Evolutionary conservation across 352 stramenopile genomes (phyloP).

Genomic region (Phytophthora sp.): DNA sequence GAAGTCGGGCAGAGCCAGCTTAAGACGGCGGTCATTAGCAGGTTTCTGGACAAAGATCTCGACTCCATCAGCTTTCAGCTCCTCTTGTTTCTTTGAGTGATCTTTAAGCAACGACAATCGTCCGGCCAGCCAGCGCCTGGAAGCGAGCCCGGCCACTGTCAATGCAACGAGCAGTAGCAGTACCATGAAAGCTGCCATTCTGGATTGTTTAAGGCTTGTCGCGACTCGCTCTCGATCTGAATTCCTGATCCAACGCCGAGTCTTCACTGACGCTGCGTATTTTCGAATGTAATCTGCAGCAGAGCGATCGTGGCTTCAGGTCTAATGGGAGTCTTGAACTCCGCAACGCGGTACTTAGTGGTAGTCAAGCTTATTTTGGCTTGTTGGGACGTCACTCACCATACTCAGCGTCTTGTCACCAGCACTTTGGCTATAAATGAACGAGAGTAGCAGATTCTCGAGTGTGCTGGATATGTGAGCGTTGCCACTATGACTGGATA

Average conservation of each 20-base stretch:
- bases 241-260: background rate
- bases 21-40: slow-evolving; percentile 26
- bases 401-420: slow-evolving; percentile 35
- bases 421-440: slow-evolving; percentile 32
- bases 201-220: slow-evolving; percentile 1
- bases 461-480: background rate
- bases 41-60: slow-evolving; percentile 57
- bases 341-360: slow-evolving; percentile 26
- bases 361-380: slow-evolving; percentile 23
- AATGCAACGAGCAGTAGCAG: slow-evolving; percentile 39
- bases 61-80: slow-evolving; percentile 28
- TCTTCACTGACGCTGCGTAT: slow-evolving; percentile 14
- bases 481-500: slow-evolving; percentile 14
- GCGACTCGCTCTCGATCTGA: background rate
- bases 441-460: background rate
- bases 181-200: slow-evolving; percentile 28
- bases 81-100: slow-evolving; percentile 44
- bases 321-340: no score
- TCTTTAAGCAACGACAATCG: slow-evolving; percentile 28
- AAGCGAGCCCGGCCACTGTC: slow-evolving; percentile 32
- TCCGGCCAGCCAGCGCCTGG: slow-evolving; percentile 34
- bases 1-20: slow-evolving; percentile 33
- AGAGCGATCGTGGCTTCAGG: background rate
- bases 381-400: slow-evolving; percentile 11
- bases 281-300: slow-evolving; percentile 15